Evolutionary conservation across 2,329 filamentous ascomycete species (phyloP).

Genomic region (Pseudogymnoascus sp.): DNA sequence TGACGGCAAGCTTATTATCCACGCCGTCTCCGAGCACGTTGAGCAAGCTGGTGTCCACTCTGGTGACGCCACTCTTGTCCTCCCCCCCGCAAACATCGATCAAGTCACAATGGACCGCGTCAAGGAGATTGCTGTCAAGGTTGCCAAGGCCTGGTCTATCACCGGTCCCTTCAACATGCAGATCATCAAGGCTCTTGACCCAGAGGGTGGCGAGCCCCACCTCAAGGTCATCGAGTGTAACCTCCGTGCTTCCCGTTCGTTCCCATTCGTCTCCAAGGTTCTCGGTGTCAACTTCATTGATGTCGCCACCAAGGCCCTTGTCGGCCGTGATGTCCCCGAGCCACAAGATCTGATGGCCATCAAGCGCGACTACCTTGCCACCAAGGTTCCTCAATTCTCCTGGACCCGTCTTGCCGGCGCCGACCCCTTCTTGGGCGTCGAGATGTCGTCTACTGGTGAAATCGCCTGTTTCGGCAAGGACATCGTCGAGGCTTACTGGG

Average conservation of each 20-base stretch:
- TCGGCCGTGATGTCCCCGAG: conserved; percentile 75
- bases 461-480: conserved; percentile 98
- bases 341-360: conserved; percentile 80
- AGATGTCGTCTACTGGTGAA: conserved; percentile 95
- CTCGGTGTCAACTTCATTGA: conserved; percentile 96
- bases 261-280: conserved; percentile 97
- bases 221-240: conserved; percentile 99
- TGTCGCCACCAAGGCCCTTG: conserved; percentile 83
- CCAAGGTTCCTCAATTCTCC: conserved; percentile 97
- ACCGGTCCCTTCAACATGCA: conserved; percentile 99
- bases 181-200: conserved; percentile 85
- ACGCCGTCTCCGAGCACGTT: conserved; percentile 91
- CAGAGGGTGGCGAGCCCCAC: conserved; percentile 63
- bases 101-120: conserved; percentile 70
- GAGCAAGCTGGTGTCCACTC: conserved; percentile 98
- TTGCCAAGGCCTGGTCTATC: conserved; percentile 93
- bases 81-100: conserved; percentile 77
- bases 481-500: conserved; percentile 95
- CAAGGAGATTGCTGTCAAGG: conserved; percentile 93
- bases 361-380: conserved; percentile 87
- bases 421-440: conserved; percentile 93
- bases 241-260: conserved; percentile 90
- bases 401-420: conserved; percentile 97
- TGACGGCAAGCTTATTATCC: conserved; percentile 75
- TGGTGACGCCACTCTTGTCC: conserved; percentile 87